Base-by-base conservation (phyloP, 169 alveolate genomes). In the Plasmodium knowlesi region DNA sequence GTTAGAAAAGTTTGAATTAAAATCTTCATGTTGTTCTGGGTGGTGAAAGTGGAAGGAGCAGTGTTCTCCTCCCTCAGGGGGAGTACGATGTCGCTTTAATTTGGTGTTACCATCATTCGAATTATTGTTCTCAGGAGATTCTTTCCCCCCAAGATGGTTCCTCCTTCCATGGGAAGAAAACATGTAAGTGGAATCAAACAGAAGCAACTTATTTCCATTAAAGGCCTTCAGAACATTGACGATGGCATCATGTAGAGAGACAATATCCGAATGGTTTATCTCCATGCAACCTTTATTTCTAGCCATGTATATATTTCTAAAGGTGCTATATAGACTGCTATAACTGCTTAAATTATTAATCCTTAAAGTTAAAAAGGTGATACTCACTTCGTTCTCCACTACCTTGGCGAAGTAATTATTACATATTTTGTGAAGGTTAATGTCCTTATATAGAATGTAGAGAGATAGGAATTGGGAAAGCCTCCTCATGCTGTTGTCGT, bases 401-500 rank as follows among this genome's bases (percentile, higher is more conserved):
- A 89, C 83, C 50, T 80, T 79, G 14, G 73, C 37, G 73, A 89
- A 80, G 53, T 89, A 78, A 41, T 89, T 89, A 72, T 89, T 89
- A n/a, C 86, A 73, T 25, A 50, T 89, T 9, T 67, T 89, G 43
- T 89, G 73, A 30, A 89, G 30, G 80, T 89, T 89, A 1, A 89
- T 80, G 14, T 89, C 94, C 72, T 80, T 89, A 80, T 89, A 89
- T 4, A 89, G 19, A 79, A 89, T 89, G 46, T 89, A 89, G 12
- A 89, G 90, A 39, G 84, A 93, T 8, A 96, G 79, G 85, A 96
- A 95, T 84, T 98, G 99, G 4, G 98, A 97, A n/a, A 98, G 88
- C 50, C 98, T 95, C 9, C 99, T 90, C 84, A 98, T 97, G 3
- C 99, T 98, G 12, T 96, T 88, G 39, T 98, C 99, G 19, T 97